Percentiles rank a stretch among this genome's conserved stretches.
Evolutionary conservation across 352 stramenopile genomes (phyloP).

Genomic region (Phytopythium chamaehyphon): DNA sequence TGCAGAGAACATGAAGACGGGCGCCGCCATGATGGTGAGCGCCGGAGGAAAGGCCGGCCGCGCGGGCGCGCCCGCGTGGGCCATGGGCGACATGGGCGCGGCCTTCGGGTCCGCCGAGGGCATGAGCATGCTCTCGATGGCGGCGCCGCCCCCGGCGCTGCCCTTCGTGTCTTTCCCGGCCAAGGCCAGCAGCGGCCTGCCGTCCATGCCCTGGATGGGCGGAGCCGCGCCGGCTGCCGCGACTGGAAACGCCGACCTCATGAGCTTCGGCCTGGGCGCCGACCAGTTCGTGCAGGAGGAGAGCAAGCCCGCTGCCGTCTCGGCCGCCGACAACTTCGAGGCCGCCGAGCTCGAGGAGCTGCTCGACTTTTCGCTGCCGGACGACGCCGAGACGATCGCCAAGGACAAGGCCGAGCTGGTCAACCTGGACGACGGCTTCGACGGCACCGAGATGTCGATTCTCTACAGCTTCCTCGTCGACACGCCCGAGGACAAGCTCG

Average conservation of each 20-base stretch:
- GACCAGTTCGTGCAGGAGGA: conserved; percentile 40
- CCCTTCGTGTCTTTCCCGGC: conserved; percentile 66
- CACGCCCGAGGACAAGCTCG: conserved; percentile 54
- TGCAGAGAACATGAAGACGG: conserved; percentile 32
- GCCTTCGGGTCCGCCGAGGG: conserved; percentile 26
- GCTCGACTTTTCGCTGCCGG: conserved; percentile 70
- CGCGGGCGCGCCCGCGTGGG: conserved; percentile 13
- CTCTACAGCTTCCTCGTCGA: conserved; percentile 85
- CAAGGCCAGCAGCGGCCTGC: conserved; percentile 39
- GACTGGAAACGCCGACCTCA: background rate
- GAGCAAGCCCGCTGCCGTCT: conserved; percentile 19
- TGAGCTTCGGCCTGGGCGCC: conserved; percentile 30
- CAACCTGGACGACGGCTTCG: conserved; percentile 79
- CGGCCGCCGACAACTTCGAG: conserved; percentile 43
- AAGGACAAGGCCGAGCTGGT: conserved; percentile 77
- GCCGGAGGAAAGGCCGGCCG: conserved; percentile 12
- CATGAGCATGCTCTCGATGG: conserved; percentile 64
- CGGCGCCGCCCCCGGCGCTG: conserved; percentile 46
- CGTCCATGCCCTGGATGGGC: conserved; percentile 48
- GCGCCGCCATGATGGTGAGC: conserved; percentile 23
- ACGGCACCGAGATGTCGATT: conserved; percentile 85
- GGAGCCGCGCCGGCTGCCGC: conserved; percentile 16
- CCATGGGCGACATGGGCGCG: conserved; percentile 16
- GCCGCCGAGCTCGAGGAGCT: conserved; percentile 68
- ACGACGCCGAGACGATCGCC: conserved; percentile 39